Conservation (phyloP, 139 green algal species). For the Penium margaritaceum region DNA sequence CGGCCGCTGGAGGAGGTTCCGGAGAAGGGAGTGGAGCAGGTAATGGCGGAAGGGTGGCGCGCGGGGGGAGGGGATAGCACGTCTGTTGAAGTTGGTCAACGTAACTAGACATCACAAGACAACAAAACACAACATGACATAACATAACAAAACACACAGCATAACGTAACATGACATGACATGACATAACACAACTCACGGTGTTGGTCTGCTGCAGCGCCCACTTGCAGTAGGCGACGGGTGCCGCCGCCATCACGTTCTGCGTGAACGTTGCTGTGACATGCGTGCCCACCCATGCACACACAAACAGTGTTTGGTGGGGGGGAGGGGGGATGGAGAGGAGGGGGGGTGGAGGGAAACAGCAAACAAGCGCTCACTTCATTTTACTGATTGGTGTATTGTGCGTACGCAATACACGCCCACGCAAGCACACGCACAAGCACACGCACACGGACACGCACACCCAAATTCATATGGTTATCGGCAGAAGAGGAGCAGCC, state of each 20-base stretch:
- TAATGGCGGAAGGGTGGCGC: too few species aligned
- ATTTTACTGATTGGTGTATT: too few species aligned
- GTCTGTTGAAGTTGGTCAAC: too few species aligned
- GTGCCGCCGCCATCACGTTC: constrained; percentile 61
- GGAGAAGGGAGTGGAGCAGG: too few species aligned
- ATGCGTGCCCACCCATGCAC: neutral
- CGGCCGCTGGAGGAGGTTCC: too few species aligned
- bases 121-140: neutral
- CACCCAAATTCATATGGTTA: too few species aligned
- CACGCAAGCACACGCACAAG: neutral
- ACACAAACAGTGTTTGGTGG: neutral
- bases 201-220: constrained; percentile 63
- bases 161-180: neutral
- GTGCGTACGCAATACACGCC: too few species aligned
- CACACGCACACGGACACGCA: too few species aligned
- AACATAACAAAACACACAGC: neutral
- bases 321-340: neutral
- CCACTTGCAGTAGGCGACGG: constrained; percentile 85
- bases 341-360: neutral
- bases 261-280: neutral
- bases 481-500: too few species aligned
- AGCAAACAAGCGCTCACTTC: neutral
- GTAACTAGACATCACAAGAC: neutral
- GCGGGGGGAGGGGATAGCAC: too few species aligned
- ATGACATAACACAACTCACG: constrained; percentile 9